These are phyloP conservation scores for Aureobasidium mangrovei DNA, from an alignment of 2,329 filamentous ascomycete species.

Conservation along the genomic window DNA sequence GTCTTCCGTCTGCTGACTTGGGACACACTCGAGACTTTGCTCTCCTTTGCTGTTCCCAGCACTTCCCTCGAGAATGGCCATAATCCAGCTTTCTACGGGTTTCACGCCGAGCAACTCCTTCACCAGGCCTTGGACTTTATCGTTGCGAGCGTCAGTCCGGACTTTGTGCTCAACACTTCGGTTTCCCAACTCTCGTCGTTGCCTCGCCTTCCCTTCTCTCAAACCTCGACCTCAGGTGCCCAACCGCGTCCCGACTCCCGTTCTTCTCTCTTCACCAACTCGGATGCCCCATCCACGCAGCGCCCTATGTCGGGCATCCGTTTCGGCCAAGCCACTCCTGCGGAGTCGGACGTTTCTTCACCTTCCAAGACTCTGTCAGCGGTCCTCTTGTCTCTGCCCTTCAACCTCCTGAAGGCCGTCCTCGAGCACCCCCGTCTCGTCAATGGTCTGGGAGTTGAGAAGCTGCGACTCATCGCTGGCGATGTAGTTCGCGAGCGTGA, in stretches of 20 bases:
- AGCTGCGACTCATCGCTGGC: neutral
- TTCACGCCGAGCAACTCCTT: slow-evolving; percentile 47
- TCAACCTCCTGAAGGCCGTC: slow-evolving; percentile 55
- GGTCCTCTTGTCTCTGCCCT: slow-evolving; percentile 61
- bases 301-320: slow-evolving; percentile 53
- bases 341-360: slow-evolving; percentile 31
- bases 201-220: slow-evolving; percentile 35
- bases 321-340: slow-evolving; percentile 56
- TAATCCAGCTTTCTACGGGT: slow-evolving; percentile 37
- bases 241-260: slow-evolving; percentile 2
- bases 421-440: slow-evolving; percentile 54
- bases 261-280: neutral
- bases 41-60: slow-evolving; percentile 41
- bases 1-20: slow-evolving; percentile 49
- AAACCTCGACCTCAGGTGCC: neutral
- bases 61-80: neutral
- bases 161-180: slow-evolving; percentile 50
- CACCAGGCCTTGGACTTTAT: slow-evolving; percentile 51
- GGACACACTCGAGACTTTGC: slow-evolving; percentile 50
- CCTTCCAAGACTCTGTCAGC: slow-evolving; percentile 51
- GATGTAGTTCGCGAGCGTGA: slow-evolving; percentile 4
- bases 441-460: slow-evolving; percentile 28
- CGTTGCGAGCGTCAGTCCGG: slow-evolving; percentile 49
- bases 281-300: slow-evolving; percentile 23
- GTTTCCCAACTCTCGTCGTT: slow-evolving; percentile 40